A percentile compares a stretch with the other conserved stretches of the same genome.
Evolutionary conservation across 208 protist genomes (phyloP).

Genomic region (Phytomonas sp.): DNA sequence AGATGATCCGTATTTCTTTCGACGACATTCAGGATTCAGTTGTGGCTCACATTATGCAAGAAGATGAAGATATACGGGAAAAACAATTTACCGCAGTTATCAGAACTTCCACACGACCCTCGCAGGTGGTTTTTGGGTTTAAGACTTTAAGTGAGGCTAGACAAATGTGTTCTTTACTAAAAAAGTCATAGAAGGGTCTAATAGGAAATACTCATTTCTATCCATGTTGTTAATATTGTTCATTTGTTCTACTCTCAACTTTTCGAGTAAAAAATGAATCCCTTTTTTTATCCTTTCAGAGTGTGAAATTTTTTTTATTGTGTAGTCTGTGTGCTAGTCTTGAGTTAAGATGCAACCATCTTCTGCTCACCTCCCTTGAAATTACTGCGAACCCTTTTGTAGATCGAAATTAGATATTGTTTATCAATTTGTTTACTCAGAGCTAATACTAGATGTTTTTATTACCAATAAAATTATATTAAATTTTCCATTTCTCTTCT

Average conservation of each 20-base stretch:
- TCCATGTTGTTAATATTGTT: constrained; percentile 9
- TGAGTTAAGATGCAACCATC: background rate
- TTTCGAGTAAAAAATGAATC: background rate
- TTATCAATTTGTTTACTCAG: background rate
- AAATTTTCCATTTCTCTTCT: constrained; percentile 5
- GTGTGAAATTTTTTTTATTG: background rate
- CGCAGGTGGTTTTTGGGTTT: constrained; percentile 81
- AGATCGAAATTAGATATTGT: background rate
- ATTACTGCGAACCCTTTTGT: background rate
- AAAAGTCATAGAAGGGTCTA: constrained; percentile 5
- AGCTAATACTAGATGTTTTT: background rate
- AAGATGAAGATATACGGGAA: constrained; percentile 39
- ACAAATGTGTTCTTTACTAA: constrained; percentile 30
- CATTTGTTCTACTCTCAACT: background rate
- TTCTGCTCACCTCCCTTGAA: background rate
- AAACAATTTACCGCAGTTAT: constrained; percentile 48
- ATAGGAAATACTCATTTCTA: background rate
- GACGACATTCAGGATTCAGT: constrained; percentile 34
- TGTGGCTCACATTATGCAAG: constrained; percentile 29
- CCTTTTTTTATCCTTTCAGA: background rate
- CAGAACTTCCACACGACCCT: constrained; percentile 54
- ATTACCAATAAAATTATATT: background rate
- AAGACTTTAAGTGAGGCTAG: constrained; percentile 38
- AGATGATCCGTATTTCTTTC: constrained; percentile 49
- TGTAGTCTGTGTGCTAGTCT: background rate